A percentile compares a stretch with the other conserved stretches of the same genome.
Evolutionary conservation across 495 filamentous ascomycete species (phyloP).

Genomic region (Xylaria flabelliformis): DNA sequence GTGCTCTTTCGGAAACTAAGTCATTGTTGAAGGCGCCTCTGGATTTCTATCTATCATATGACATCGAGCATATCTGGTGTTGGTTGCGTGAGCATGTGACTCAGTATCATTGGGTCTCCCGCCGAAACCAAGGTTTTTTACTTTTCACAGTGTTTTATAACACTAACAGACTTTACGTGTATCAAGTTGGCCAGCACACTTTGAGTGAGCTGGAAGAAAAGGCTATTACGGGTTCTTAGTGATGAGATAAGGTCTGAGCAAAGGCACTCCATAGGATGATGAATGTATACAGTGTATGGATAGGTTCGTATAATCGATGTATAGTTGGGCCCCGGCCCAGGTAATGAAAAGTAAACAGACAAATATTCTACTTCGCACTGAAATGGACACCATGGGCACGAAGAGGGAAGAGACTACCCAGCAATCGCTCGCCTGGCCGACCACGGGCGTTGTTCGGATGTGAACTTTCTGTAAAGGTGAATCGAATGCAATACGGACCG

Average conservation of each 20-base stretch:
- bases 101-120: constrained; percentile 1
- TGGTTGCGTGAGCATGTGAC: constrained; percentile 14
- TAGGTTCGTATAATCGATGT: constrained; percentile 26
- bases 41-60: constrained; percentile 22
- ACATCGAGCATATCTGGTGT: constrained; percentile 23
- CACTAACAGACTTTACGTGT: constrained; percentile 5
- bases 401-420: background rate
- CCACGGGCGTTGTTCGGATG: background rate
- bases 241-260: background rate
- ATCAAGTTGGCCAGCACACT: constrained; percentile 19
- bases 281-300: constrained; percentile 24
- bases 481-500: background rate
- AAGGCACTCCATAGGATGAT: background rate
- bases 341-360: background rate
- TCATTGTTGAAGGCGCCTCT: constrained; percentile 22
- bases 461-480: background rate
- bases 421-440: background rate
- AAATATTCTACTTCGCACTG: background rate
- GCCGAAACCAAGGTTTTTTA: constrained; percentile 15
- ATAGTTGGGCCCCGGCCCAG: background rate
- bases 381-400: constrained; percentile 2
- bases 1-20: constrained; percentile 14
- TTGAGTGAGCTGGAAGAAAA: background rate
- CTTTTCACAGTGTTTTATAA: constrained; percentile 5
- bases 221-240: background rate